Evolutionary conservation across 371 early-diverging fungal species (phyloP), one percentile per base, ranked within the genome.

Genomic region (Mortierella sp.): DNA sequence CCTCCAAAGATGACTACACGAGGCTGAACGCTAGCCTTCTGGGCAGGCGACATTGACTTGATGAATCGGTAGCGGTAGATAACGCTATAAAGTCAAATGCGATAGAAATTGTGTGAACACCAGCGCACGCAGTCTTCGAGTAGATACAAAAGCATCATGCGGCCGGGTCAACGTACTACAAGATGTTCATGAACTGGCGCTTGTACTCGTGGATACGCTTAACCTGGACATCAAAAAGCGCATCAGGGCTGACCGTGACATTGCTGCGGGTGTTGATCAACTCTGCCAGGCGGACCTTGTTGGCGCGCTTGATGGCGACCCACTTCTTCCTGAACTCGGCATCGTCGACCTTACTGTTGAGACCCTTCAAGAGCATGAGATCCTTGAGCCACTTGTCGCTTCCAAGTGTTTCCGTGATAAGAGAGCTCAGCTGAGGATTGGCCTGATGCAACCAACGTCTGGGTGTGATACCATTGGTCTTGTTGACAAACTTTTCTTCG

Each of bases 201-300:
- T 96, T 96, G 84, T 96, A 96, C 82, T 96, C 97, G 81, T 96
- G 97, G 68, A 96, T 91, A 81, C 96, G 92, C 85, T 95, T 96
- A 72, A 95, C 95, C 81, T 96, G 96, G 61, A 95, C 87, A 80
- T 96, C 97, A 80, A 96, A 96, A 58, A 96, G 78, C 1, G 96
- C 92, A 60, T 94, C 84, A 23, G 95, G 86, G 62, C 82, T 84
- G 47, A 96, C 93, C n/a, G 80, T 73, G 53, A 96, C 81, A 34
- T 82, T 86, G 55, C 87, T 86, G 27, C 84, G 82, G 8, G 67
- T 64, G 64, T 87, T 82, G 61, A 96, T 94, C 78, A 91, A 86
- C 28, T 89, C 83, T 24, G 96, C 93, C 51, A 96, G 82, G 31
- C 95, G 92, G 34, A 85, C 83, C 87, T 96, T 96, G 86, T 95